Conservation (phyloP, 768 basidiomycete species). For the Russula earlei region DNA sequence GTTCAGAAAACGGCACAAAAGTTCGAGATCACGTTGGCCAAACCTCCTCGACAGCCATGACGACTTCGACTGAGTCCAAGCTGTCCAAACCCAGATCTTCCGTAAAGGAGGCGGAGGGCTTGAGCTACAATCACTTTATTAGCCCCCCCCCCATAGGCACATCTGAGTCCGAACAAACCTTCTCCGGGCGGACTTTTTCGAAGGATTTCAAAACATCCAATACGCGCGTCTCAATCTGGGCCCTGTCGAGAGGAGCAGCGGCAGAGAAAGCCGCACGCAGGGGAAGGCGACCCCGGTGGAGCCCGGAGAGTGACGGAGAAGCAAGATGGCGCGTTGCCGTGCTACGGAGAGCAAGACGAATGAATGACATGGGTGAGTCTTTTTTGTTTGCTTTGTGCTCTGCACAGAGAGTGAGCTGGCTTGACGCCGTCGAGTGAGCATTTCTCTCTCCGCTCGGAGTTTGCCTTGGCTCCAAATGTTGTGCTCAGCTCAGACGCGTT, state of each 20-base stretch:
- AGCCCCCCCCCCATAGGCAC: neutral
- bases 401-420: neutral
- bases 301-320: slow-evolving; percentile 17
- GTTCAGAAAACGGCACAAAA: slow-evolving; percentile 5
- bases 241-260: slow-evolving; percentile 52
- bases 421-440: neutral
- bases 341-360: slow-evolving; percentile 15
- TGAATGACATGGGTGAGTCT: slow-evolving; percentile 16
- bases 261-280: slow-evolving; percentile 53
- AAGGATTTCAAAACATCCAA: slow-evolving; percentile 79
- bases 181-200: slow-evolving; percentile 75
- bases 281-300: slow-evolving; percentile 23
- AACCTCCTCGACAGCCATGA: slow-evolving; percentile 98
- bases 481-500: too few relatives aligned
- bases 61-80: slow-evolving; percentile 93
- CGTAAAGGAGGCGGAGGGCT: slow-evolving; percentile 53
- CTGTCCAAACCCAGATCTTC: slow-evolving; percentile 90
- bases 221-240: slow-evolving; percentile 64
- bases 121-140: slow-evolving; percentile 40
- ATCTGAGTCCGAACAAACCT: slow-evolving; percentile 35
- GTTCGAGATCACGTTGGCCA: neutral
- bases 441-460: slow-evolving; percentile 10
- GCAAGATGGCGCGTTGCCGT: slow-evolving; percentile 32
- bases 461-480: neutral
- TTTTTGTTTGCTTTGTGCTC: neutral